phyloP scores from a whole-genome alignment of 2,329 filamentous ascomycete genomes.

The Sporothrix sp. region DNA sequence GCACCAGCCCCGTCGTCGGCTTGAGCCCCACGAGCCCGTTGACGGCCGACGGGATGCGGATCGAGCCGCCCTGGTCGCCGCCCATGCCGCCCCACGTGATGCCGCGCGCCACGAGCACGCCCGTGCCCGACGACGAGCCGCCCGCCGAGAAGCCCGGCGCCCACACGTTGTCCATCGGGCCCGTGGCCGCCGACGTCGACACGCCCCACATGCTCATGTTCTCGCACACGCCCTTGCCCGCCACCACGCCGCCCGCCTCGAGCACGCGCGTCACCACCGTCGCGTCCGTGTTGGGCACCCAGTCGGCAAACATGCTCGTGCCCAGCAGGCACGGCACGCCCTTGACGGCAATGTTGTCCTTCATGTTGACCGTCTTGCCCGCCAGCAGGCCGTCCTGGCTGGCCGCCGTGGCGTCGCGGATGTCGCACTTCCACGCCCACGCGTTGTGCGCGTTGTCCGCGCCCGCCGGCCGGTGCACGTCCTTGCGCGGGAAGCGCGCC shows the following conservation, averaged over 20 bases:
- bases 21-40: constrained; percentile 26
- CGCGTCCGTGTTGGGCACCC: constrained; percentile 47
- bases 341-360: constrained; percentile 68
- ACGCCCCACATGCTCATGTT: constrained; percentile 44
- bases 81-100: constrained; percentile 20
- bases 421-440: constrained; percentile 21
- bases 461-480: constrained; percentile 17
- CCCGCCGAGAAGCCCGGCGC: constrained; percentile 64
- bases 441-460: constrained; percentile 24
- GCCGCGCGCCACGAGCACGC: constrained; percentile 25
- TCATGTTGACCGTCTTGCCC: constrained; percentile 61
- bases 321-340: constrained; percentile 42
- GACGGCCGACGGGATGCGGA: constrained; percentile 24
- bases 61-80: constrained; percentile 27
- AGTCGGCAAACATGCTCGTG: constrained; percentile 40
- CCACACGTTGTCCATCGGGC: constrained; percentile 61
- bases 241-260: constrained; percentile 58
- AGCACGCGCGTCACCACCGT: constrained; percentile 23
- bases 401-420: constrained; percentile 10
- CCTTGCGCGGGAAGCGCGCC: constrained; percentile 7
- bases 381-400: constrained; percentile 45
- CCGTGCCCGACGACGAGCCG: constrained; percentile 64
- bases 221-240: constrained; percentile 70
- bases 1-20: constrained; percentile 25
- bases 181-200: constrained; percentile 59